A percentile compares a stretch with the other conserved stretches of the same genome.
Evolutionary conservation across 768 basidiomycete species (phyloP).

Genomic region (Candolleomyces efflorescens): DNA sequence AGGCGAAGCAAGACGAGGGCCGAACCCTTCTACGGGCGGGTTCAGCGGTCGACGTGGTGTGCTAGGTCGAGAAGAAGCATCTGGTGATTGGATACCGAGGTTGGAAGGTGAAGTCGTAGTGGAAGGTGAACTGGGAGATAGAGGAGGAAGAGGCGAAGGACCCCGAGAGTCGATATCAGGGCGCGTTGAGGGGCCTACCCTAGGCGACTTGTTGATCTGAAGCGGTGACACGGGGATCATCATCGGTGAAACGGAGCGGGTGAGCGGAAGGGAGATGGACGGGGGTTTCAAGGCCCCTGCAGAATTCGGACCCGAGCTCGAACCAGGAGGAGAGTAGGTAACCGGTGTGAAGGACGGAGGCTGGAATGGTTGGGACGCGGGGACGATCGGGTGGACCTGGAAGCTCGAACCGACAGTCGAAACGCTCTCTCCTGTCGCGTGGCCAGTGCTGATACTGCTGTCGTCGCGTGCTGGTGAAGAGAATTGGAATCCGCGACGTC

Average conservation of each 20-base stretch:
- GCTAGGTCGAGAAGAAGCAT: constrained; percentile 4
- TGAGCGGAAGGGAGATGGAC: constrained; percentile 17
- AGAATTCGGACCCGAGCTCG: background rate
- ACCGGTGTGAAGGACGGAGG: constrained; percentile 3
- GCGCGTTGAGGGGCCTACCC: too few relatives aligned
- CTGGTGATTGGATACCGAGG: constrained; percentile 5
- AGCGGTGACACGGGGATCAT: constrained; percentile 11
- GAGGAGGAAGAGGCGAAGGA: constrained; percentile 11
- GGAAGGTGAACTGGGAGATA: constrained; percentile 5
- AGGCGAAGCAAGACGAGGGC: constrained; percentile 9
- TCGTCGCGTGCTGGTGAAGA: constrained; percentile 2
- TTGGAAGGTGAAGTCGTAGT: constrained; percentile 9
- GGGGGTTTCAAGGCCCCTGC: constrained; percentile 11
- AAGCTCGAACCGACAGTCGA: constrained; percentile 1
- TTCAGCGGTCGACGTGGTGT: constrained; percentile 13
- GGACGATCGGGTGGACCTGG: background rate
- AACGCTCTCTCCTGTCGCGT: background rate
- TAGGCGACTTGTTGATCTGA: constrained; percentile 10
- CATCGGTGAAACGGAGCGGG: constrained; percentile 13
- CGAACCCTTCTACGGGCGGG: constrained; percentile 17
- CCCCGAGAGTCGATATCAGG: background rate
- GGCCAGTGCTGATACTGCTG: background rate
- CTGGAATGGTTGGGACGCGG: background rate
- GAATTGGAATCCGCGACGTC: constrained; percentile 4
- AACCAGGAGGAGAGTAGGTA: background rate